Base-by-base conservation (phyloP, 73 alveolate species). In the Paramecium bursaria region DNA sequence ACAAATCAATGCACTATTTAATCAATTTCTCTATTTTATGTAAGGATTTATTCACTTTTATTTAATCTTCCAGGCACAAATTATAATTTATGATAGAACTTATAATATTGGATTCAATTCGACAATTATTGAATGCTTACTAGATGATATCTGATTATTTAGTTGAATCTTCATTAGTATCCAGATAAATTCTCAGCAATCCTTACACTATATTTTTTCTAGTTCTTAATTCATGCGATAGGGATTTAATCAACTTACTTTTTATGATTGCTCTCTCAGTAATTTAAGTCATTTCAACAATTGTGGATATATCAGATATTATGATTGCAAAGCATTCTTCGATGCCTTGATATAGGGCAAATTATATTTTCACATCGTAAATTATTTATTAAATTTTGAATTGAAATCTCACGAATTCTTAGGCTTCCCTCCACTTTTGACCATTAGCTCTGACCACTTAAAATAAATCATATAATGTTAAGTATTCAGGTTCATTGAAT, bases 41-140 rank as follows among this genome's bases (percentile, higher is more conserved):
- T 14, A 67, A 3, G 33, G 49, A 44, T 9, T 33, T 39, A 30
- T 67, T 67, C 0, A 67, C 27, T 25, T 21, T 39, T 17, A 67
- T 35, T 39, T 67, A 19, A 39, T 67, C 55, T 31, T 67, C 82
- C 21, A 67, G 21, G 50, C 82, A 67, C 6, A 67, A 42, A 67
- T 67, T 67, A 42, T 67, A 67, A 14, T 67, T 67, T 17, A 67
- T 67, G 1, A 67, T 67, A 3, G 82, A 67, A 35, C 82, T 67
- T 2, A 67, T 67, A 3, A 67, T 67, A 31, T 31, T 33, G 1
- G 82, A 67, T 67, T 67, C 82, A 30, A 67, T 67, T 15, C 22
- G 33, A 2, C 60, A 67, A 19, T 67, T 67, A 42, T 67, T 31
- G 6, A 39, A 67, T 4, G 82, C 82, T 39, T 67, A 6, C 33